Evolutionary conservation across 164 flowering plant species (phyloP).

Genomic region (Taxillus chinensis): DNA sequence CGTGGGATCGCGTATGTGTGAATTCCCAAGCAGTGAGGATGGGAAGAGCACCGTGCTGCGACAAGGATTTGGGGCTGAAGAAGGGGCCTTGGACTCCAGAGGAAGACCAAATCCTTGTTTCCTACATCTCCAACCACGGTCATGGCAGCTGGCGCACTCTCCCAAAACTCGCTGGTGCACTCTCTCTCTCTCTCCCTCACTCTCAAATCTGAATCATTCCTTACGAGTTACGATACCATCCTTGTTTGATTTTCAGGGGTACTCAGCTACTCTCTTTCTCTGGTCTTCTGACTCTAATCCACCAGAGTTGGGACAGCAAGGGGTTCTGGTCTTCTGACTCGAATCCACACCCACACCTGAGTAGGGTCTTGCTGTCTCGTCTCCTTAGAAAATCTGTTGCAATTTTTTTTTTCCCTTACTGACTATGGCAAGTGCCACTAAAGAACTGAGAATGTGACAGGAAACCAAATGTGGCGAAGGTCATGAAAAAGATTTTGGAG

Average conservation of each 20-base stretch:
- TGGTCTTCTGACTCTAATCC: not conserved
- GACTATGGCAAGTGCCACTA: too few relatives aligned
- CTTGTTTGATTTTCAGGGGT: not conserved
- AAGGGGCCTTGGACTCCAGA: slow-evolving; percentile 84
- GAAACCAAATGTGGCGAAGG: too few relatives aligned
- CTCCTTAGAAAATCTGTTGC: too few relatives aligned
- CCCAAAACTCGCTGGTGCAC: slow-evolving; percentile 68
- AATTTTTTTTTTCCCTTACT: too few relatives aligned
- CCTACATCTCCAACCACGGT: slow-evolving; percentile 52
- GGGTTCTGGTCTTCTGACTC: too few relatives aligned
- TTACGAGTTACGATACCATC: not conserved
- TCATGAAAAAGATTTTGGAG: not conserved
- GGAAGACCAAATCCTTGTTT: slow-evolving; percentile 56
- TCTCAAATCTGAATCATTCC: too few relatives aligned
- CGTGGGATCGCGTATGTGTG: not conserved
- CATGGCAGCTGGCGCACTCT: slow-evolving; percentile 81
- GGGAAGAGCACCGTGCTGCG: slow-evolving; percentile 13
- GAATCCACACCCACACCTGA: too few relatives aligned
- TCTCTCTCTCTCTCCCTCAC: not conserved
- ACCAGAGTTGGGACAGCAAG: too few relatives aligned
- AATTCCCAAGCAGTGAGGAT: not conserved
- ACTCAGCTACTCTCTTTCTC: not conserved
- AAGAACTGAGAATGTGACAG: too few relatives aligned
- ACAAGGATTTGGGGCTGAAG: slow-evolving; percentile 40
- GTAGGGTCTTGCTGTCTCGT: too few relatives aligned